Base-by-base conservation (phyloP, 1,139 yeast species). In the Saccharomyces hybrid region DNA sequence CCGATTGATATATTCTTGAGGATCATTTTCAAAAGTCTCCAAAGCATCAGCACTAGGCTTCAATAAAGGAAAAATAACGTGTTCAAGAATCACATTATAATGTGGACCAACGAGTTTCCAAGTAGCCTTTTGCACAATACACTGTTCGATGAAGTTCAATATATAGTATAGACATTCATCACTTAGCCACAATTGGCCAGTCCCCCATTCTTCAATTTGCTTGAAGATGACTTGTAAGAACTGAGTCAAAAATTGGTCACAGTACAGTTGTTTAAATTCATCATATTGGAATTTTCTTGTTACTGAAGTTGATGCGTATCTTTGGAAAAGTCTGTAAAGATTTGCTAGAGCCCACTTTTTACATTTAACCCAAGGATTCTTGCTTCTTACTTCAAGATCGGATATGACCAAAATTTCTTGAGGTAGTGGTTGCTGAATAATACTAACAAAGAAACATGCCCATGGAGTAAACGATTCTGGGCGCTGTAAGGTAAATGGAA, bases 281-380 rank as follows among this genome's bases (percentile, higher is more conserved):
- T 71, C 73, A 63, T 84, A 84, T 14, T 74, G 71, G 60, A 76
- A 80, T 60, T 79, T 82, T 53, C 74, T 77, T 1, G 81, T 71
- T 46, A 84, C 68, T 4, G 76, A 72, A 9, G 71, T 64, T 6
- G 84, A 79, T 2, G 88, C 90, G 67, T 88, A 90, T 62, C 95
- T 77, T 54, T 78, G 79, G 65, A 86, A 88, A n/a, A 90, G 70
- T 60, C 96, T 80, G 63, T 78, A 81, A 51, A 91, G 70, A 67
- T 89, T 89, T 38, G 89, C 90, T 64, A 84, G 83, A 0, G 95
- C 82, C 97, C 99, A 91, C 70, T 93, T 93, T 70, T 89, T 88
- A 59, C 93, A 81, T 70, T 89, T 91, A 38, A 78, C 80, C 86
- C 88, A 83, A 5, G 85, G 78, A 58, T 76, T 74, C 16, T 63